Percentiles rank a stretch among this genome's conserved stretches.
Evolutionary conservation across 2,329 filamentous ascomycete genomes (phyloP).

Genomic region (Aspergillus thermomutatus): DNA sequence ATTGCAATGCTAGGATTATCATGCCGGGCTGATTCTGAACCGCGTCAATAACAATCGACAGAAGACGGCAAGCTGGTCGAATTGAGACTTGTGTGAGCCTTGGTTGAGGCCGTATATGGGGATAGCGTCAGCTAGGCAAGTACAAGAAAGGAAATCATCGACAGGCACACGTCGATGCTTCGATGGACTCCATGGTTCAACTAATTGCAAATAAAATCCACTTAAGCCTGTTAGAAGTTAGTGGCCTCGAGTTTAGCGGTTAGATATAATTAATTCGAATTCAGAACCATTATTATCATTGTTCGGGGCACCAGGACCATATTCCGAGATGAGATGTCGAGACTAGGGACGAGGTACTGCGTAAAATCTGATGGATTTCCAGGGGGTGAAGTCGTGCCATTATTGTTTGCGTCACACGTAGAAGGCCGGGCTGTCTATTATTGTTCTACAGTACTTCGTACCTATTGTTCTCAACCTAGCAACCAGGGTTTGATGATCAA

Average conservation of each 20-base stretch:
- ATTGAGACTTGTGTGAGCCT: background rate
- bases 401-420: too few species aligned
- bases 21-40: background rate
- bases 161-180: background rate
- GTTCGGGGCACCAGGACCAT: too few species aligned
- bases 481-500: background rate
- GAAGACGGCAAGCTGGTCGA: background rate
- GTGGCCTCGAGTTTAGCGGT: background rate
- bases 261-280: too few species aligned
- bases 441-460: too few species aligned
- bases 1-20: background rate
- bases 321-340: background rate
- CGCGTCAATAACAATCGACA: background rate
- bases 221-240: background rate
- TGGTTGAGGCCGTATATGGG: background rate
- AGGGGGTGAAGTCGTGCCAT: background rate
- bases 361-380: background rate
- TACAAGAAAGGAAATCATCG: background rate
- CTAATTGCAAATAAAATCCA: background rate
- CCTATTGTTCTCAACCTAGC: background rate
- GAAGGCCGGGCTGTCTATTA: too few species aligned
- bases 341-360: background rate
- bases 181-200: background rate
- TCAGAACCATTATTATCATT: too few species aligned
- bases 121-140: background rate